phyloP scores from a whole-genome alignment of 2,329 filamentous ascomycete species.

The Botrytis hyacinthi region DNA sequence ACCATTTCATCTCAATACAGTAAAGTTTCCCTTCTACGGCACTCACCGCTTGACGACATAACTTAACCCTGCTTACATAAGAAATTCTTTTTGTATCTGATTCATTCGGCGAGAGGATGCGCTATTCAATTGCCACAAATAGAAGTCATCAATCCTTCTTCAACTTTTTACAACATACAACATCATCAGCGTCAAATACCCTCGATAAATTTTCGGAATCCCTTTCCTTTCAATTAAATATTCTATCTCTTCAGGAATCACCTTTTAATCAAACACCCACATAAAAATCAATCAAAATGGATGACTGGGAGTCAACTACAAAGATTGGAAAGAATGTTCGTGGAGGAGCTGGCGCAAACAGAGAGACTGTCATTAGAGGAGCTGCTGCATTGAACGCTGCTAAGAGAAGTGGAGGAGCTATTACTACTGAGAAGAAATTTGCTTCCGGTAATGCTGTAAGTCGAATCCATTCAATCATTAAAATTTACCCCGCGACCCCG shows the following conservation, averaged over 20 bases:
- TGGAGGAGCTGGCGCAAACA: slow-evolving; percentile 57
- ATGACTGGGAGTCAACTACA: slow-evolving; percentile 84
- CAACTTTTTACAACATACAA: slow-evolving; percentile 5
- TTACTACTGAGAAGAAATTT: slow-evolving; percentile 92
- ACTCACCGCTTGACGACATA: slow-evolving; percentile 11
- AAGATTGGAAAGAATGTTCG: slow-evolving; percentile 90
- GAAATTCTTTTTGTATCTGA: slow-evolving; percentile 21
- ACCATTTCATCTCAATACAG: not conserved
- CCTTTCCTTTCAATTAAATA: not conserved
- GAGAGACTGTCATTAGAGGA: slow-evolving; percentile 87
- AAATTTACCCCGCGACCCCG: slow-evolving; percentile 1
- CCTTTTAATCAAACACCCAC: not conserved
- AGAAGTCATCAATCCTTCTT: slow-evolving; percentile 11
- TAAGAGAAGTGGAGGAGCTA: slow-evolving; percentile 70
- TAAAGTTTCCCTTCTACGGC: not conserved
- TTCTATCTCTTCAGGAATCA: not conserved
- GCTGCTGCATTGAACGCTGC: slow-evolving; percentile 85
- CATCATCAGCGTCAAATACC: not conserved
- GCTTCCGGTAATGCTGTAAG: slow-evolving; percentile 75
- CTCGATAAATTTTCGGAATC: not conserved
- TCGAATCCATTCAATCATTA: slow-evolving; percentile 30
- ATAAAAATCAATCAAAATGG: slow-evolving; percentile 46
- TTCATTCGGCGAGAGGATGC: slow-evolving; percentile 20
- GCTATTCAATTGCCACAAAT: slow-evolving; percentile 18
- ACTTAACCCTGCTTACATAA: slow-evolving; percentile 3